Evolutionary conservation across 305 asterid species (phyloP).

Genomic region (Lippia alba): DNA sequence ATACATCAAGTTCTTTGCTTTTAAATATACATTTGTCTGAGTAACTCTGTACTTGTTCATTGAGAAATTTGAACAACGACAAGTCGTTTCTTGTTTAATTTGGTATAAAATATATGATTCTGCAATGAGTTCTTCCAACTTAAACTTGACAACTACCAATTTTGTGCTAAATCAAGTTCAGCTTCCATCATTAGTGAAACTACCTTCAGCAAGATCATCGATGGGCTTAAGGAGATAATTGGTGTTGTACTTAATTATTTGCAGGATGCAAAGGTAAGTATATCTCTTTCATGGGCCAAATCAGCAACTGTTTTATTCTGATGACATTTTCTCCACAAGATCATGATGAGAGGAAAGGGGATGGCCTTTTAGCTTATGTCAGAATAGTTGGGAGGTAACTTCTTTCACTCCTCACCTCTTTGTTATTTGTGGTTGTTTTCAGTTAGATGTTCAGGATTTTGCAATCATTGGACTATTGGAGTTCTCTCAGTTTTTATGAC

Average conservation of each 20-base stretch:
- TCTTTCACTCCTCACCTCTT: conserved; percentile 16
- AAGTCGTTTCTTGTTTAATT: conserved; percentile 13
- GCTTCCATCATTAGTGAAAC: conserved; percentile 53
- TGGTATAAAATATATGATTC: background rate
- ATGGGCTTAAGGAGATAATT: conserved; percentile 81
- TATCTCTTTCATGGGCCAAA: conserved; percentile 27
- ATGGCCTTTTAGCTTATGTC: conserved; percentile 90
- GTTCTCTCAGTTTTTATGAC: background rate
- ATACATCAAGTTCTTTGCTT: conserved; percentile 19
- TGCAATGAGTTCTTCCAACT: background rate
- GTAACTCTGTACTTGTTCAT: conserved; percentile 5
- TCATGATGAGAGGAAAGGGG: conserved; percentile 82
- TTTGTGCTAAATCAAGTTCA: conserved; percentile 50
- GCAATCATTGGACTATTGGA: background rate
- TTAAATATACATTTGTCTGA: conserved; percentile 16
- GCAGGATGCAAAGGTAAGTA: conserved; percentile 79
- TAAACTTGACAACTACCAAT: conserved; percentile 30
- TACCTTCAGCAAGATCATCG: conserved; percentile 67
- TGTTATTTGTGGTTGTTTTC: conserved; percentile 16
- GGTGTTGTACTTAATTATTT: conserved; percentile 75
- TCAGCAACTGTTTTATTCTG: conserved; percentile 28
- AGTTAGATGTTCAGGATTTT: conserved; percentile 13
- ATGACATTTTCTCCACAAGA: conserved; percentile 55
- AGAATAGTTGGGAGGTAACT: conserved; percentile 82
- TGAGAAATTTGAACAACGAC: background rate